phyloP scores from a whole-genome alignment of 1,284 basidiomycete species.

The Mycena sp. region DNA sequence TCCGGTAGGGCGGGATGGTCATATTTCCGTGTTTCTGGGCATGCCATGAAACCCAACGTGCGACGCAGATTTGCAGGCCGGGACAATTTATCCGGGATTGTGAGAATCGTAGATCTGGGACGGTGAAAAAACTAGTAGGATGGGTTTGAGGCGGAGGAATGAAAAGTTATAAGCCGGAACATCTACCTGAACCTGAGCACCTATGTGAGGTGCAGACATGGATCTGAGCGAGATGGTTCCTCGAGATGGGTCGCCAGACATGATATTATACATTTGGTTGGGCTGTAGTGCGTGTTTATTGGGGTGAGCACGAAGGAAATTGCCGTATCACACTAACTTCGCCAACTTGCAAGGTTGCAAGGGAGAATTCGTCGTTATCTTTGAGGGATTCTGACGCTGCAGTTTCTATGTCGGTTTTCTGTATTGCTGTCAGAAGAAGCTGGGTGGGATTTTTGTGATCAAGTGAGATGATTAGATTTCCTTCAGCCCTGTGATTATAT shows the following conservation, averaged over 20 bases:
- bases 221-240: conserved; percentile 80
- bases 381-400: conserved; percentile 52
- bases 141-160: neutral
- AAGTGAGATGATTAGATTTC: conserved; percentile 80
- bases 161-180: conserved; percentile 10
- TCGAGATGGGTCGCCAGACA: conserved; percentile 82
- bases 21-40: neutral
- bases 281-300: conserved; percentile 44
- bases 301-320: neutral
- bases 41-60: conserved; percentile 6
- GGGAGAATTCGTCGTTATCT: conserved; percentile 75
- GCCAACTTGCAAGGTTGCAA: conserved; percentile 55
- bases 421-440: conserved; percentile 71
- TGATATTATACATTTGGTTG: conserved; percentile 64
- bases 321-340: conserved; percentile 30
- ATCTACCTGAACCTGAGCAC: conserved; percentile 70
- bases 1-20: neutral
- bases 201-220: conserved; percentile 63
- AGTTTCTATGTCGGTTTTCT: conserved; percentile 45
- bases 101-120: conserved; percentile 14
- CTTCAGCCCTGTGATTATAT: conserved; percentile 64
- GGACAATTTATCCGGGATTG: conserved; percentile 4
- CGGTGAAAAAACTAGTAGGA: conserved; percentile 34
- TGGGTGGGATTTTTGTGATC: conserved; percentile 76
- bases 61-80: neutral